Evolutionary conservation across 1,284 basidiomycete genomes (phyloP), one percentile per base, ranked within the genome.

Genomic region (Ustilago esculenta): DNA sequence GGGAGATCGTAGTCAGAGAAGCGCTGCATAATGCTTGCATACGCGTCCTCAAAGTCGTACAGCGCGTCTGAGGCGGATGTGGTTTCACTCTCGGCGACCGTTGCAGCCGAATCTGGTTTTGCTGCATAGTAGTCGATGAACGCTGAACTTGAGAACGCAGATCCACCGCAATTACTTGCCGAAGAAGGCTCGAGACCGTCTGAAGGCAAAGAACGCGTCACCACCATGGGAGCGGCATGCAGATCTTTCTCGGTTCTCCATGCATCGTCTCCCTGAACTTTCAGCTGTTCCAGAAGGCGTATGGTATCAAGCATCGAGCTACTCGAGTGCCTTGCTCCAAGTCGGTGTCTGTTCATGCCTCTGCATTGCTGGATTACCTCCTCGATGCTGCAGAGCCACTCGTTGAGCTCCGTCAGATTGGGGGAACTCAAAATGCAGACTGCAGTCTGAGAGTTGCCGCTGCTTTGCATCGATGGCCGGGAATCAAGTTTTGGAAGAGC

Each of bases 111-210:
- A 18, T 20, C 39, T 2, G 57, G 50, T 3, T 23, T 43, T 9
- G 37, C 17, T 6, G 44, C 32, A 48, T 63, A 63, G 35, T 43
- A 56, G 53, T 63, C 53, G 34, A 63, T 56, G 20, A 63, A 56
- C 0, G 52, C 12, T 2, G 52, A 51, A 0, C 43, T 29, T 0
- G 59, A 63, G 20, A 56, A 56, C 39, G 29, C 53, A 2, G 53
- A 52, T 3, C n/a, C 32, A 23, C 14, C 40, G 4, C 21, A 5
- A 15, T 3, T 18, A 8, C 10, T 5, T n/a, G 41, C 30, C 4
- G 43, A 40, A 6, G 51, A 33, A 10, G 43, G 36, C 4, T 34
- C 30, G 10, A 30, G 23, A 11, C 1, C 11, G 20, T 21, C 9
- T 10, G 43, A 18, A 18, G 53, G 42, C 6, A 56, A 32, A 8